Conservation (phyloP, 768 basidiomycete genomes). For the Daedaleopsis sinensis region DNA sequence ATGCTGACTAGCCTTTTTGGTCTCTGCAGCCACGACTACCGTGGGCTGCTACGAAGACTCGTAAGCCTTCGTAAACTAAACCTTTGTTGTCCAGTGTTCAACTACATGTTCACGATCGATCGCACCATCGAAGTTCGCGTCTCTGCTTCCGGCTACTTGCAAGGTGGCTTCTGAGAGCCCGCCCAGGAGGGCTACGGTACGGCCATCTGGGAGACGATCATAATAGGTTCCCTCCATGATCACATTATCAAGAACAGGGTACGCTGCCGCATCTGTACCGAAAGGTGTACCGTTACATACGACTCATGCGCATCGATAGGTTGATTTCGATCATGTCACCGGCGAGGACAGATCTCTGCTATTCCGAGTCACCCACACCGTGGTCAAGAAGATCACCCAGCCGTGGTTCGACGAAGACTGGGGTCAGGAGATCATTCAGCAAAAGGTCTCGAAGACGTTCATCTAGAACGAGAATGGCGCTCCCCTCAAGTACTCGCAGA, state of each 20-base stretch:
- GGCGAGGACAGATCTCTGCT: slow-evolving; percentile 62
- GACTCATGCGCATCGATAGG: slow-evolving; percentile 28
- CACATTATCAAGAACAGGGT: slow-evolving; percentile 68
- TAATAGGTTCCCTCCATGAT: slow-evolving; percentile 73
- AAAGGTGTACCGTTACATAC: too few relatives aligned
- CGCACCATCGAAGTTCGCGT: slow-evolving; percentile 70
- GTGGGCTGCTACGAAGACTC: slow-evolving; percentile 35
- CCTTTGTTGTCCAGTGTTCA: slow-evolving; percentile 42
- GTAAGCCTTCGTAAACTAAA: background rate
- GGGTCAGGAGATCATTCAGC: slow-evolving; percentile 57
- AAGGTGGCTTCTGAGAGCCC: slow-evolving; percentile 61
- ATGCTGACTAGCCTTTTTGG: background rate
- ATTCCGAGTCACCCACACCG: slow-evolving; percentile 49
- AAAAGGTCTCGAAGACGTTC: slow-evolving; percentile 49
- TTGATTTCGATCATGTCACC: slow-evolving; percentile 68
- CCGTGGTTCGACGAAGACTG: slow-evolving; percentile 65
- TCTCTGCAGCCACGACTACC: slow-evolving; percentile 50
- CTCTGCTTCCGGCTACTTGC: slow-evolving; percentile 70
- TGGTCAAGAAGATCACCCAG: slow-evolving; percentile 49
- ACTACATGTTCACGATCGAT: slow-evolving; percentile 67
- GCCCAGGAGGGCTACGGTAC: slow-evolving; percentile 55
- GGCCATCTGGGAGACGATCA: slow-evolving; percentile 56
- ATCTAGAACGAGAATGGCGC: slow-evolving; percentile 56
- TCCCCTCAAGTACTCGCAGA: slow-evolving; percentile 51
- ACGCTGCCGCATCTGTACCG: background rate